Evolutionary conservation across 2,329 filamentous ascomycete genomes (phyloP), one percentile per base, ranked within the genome.

Genomic region (Drechslerella stenobrocha): DNA sequence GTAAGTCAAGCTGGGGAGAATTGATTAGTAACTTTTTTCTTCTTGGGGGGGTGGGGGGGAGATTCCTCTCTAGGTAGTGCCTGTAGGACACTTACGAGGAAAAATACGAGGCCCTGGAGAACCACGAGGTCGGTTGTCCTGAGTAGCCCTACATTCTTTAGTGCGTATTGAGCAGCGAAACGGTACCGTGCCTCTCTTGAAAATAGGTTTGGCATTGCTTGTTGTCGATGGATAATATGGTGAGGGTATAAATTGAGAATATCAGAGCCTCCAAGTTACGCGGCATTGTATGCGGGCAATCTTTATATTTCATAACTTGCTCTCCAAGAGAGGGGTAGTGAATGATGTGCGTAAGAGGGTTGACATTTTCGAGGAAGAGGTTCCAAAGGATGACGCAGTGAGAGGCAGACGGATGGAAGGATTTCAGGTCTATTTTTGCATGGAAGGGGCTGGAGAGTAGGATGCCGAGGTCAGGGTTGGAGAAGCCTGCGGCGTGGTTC

Each of bases 371-470:
- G 5, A 90, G 77, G 71, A 86, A 90, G 6, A 83, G 78, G 74
- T 90, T 86, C 88, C 88, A 92, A 3, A 92, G 79, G 50, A 81
- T 81, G 71, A 88, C 85, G 24, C 88, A 82, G 30, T 88, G 83
- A 6, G 83, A 80, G 0, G 84, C 81, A 2, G 83, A 79, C 0
- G 88, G 88, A 71, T 87, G 84, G 0, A 84, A 71, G 1, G 76
- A 74, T 2, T 78, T 77, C 0, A 85, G 72, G 64, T 81, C 76
- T 11, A 80, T 70, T 2, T 70, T 65, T 18, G 74, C 18, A 23
- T 50, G 26, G 20, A 40, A n/a, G 6, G 63, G 55, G 3, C 63
- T 55, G 35, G 60, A 67, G 26, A 60, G 46, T 5, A 67, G 52
- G 13, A 66, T 57, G 30, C 63, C 45, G 7, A 51, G 46, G 1